Conservation (phyloP, 768 basidiomycete species). For the Arthromyces matolae region DNA sequence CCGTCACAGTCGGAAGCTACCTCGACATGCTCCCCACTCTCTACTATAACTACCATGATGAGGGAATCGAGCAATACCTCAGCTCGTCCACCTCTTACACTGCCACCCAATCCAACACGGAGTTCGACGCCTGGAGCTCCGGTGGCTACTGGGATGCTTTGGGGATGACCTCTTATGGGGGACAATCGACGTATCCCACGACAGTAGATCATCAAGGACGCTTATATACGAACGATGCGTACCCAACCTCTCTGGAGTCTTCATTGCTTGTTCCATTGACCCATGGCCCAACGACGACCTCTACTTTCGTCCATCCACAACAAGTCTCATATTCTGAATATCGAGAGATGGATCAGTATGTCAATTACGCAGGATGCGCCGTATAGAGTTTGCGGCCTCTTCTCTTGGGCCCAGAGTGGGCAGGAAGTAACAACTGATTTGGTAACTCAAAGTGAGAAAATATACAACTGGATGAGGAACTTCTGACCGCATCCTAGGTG, state of each 20-base stretch:
- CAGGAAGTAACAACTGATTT: slow-evolving; percentile 37
- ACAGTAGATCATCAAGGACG: neutral
- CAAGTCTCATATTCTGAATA: neutral
- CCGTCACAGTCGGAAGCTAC: slow-evolving; percentile 1
- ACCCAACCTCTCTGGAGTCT: neutral
- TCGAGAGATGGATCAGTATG: slow-evolving; percentile 14
- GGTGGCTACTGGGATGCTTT: neutral
- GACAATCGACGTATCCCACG: neutral
- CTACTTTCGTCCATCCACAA: neutral
- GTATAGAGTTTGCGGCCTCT: slow-evolving; percentile 47
- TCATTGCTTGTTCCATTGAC: neutral
- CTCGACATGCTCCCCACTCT: slow-evolving; percentile 1
- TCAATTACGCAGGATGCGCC: slow-evolving; percentile 12
- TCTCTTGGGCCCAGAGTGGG: slow-evolving; percentile 63
- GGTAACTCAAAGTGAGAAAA: slow-evolving; percentile 42
- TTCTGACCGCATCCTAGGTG: slow-evolving; percentile 36
- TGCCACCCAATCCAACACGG: neutral
- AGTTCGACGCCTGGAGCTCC: neutral
- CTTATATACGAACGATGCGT: too few species aligned
- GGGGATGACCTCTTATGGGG: slow-evolving; percentile 5
- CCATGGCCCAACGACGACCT: neutral
- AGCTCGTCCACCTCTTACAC: neutral
- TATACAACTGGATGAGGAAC: neutral
- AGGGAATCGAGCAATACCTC: neutral
- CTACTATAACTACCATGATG: neutral